phyloP scores from a whole-genome alignment of 805 yeast species.

The Tetrapisispora nanseiensis region DNA sequence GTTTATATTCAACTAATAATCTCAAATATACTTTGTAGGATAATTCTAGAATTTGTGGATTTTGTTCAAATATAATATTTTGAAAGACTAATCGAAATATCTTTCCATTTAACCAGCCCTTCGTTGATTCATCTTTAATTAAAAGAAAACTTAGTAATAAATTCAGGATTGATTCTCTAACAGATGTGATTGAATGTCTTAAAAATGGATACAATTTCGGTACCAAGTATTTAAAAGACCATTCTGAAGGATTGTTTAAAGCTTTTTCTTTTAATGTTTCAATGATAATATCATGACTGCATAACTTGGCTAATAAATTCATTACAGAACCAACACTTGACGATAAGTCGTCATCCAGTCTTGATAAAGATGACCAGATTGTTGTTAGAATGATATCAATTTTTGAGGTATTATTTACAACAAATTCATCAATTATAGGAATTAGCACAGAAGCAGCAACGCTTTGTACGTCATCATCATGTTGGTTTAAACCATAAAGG shows the following conservation, averaged over 20 bases:
- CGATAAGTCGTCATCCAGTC: conserved; percentile 81
- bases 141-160: conserved; percentile 70
- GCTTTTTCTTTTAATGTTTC: conserved; percentile 61
- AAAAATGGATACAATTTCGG: conserved; percentile 88
- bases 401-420: conserved; percentile 43
- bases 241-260: conserved; percentile 34
- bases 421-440: conserved; percentile 84
- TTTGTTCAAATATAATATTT: conserved; percentile 83
- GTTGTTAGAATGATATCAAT: conserved; percentile 47
- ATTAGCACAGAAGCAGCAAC: conserved; percentile 89
- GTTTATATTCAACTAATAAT: conserved; percentile 40
- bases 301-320: conserved; percentile 83
- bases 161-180: conserved; percentile 76
- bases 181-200: conserved; percentile 87
- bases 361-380: conserved; percentile 84
- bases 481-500: conserved; percentile 66
- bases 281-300: conserved; percentile 70
- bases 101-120: conserved; percentile 70
- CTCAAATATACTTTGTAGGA: conserved; percentile 53
- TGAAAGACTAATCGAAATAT: conserved; percentile 72
- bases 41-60: conserved; percentile 53
- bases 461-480: conserved; percentile 93
- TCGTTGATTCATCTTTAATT: conserved; percentile 40
- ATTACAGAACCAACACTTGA: conserved; percentile 93
- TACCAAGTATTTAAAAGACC: conserved; percentile 65